Conservation (phyloP, 2,329 filamentous ascomycete species). For the Paramyrothecium roridum region DNA sequence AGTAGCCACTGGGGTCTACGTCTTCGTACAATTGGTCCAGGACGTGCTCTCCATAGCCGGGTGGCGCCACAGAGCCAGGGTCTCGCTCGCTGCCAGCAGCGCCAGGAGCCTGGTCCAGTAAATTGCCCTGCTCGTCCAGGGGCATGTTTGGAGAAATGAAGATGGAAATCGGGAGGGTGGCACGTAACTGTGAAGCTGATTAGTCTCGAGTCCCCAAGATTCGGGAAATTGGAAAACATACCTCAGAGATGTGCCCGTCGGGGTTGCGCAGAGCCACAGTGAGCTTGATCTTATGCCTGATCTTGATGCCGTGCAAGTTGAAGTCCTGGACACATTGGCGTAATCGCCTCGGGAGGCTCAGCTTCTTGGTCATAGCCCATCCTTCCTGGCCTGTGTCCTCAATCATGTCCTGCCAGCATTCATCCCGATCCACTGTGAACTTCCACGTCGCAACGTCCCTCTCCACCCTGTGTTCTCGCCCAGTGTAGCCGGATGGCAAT, state of each 20-base stretch:
- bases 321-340: constrained; percentile 86
- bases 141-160: constrained; percentile 95
- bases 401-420: constrained; percentile 68
- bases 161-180: constrained; percentile 84
- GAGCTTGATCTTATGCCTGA: constrained; percentile 89
- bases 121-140: constrained; percentile 80
- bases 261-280: constrained; percentile 91
- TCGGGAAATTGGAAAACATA: constrained; percentile 30
- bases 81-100: constrained; percentile 46
- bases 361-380: constrained; percentile 57
- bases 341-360: constrained; percentile 76
- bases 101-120: constrained; percentile 60
- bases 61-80: constrained; percentile 71
- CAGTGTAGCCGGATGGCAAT: constrained; percentile 40
- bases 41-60: constrained; percentile 84
- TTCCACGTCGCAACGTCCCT: constrained; percentile 61
- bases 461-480: constrained; percentile 59
- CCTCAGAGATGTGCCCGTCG: constrained; percentile 90
- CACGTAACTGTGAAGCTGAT: constrained; percentile 59
- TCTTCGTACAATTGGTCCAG: constrained; percentile 90
- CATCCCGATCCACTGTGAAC: constrained; percentile 50
- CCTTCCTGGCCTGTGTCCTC: constrained; percentile 66
- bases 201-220: neutral
- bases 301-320: constrained; percentile 83
- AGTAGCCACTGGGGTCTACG: constrained; percentile 76